Base-by-base conservation (phyloP, 2,329 filamentous ascomycete species). In the Phialophora verrucosa region DNA sequence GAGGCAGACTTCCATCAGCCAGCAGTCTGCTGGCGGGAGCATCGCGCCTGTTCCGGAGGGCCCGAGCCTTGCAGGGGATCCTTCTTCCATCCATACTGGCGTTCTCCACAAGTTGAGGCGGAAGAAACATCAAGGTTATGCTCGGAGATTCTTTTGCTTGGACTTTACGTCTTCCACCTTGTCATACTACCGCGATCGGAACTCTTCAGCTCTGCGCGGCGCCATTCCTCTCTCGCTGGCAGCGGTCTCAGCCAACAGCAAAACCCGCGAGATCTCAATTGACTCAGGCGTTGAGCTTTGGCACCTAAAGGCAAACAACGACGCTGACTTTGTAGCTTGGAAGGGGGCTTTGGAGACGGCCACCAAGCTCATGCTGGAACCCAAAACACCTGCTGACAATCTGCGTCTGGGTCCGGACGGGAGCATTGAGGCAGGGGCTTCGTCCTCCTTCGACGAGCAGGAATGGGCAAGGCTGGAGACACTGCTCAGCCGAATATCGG, bases 241-340 rank as follows among this genome's bases (percentile, higher is more conserved):
- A 17, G 95, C 92, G 4, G 91, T 99, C 66, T 91, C 93, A 3
- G 92, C 92, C 7, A 93, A 97, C 75, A 92, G 95, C 76, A 88
- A 91, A 74, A 88, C 91, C 44, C 87, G 93, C 70, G 94, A 98
- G 77, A 97, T 99, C 61, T 96, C 91, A 50, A 95, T 99, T 64
- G 95, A 99, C 76, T 98, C 95, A 0, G 95, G 95, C 0, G 93
- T 95, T 2, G 95, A 99, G 78, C 88, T 99, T 29, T 99, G 95
- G 95, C 95, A 98, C 80, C 83, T 99, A 32, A 90, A 89, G 73
- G 92, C 95, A 2, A 87, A 86, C 58, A 96, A 91, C 72, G 86
- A 88, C 58, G 90, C 90, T 70, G 94, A 98, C 69, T 99, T 97
- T 75, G 85, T 87, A 55, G 90, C 91, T 20, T 99, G 95, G 95